Evolutionary conservation across 352 stramenopile species (phyloP), one percentile per base, ranked within the genome.

Genomic region (Peronosclerospora sorghi): DNA sequence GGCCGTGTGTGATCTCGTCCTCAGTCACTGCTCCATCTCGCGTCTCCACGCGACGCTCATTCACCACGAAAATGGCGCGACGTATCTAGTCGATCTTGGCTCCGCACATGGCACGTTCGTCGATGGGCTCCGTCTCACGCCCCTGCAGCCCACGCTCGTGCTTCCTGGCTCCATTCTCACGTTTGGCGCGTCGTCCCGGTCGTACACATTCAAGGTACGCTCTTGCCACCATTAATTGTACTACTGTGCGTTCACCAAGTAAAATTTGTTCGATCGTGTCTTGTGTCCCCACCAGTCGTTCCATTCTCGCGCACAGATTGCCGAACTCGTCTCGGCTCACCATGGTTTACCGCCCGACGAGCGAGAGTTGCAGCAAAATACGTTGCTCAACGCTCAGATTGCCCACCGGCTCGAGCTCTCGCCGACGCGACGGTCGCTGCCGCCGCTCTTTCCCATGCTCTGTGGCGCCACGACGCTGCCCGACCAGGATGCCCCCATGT

Each of bases 1-100:
- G 3, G 67, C 63, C 8, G 73, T 85, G 13, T 88, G 75, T 32
- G 78, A 91, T 23, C 75, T 91, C 17, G 78, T 88, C 26, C 54
- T 91, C 8, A 77, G 74, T 46, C 78, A 91, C 48, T 87, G 76
- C 59, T 91, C 78, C 32, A 84, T 91, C 42, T 91, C 78, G 21
- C 59, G 78, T 44, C 56, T 89, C 13, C 79, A 91, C 34, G 79
- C 79, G 0, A 62, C 65, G 0, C 63, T 91, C 18, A 59, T 91
- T 5, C 76, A 91, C 44, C 79, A 91, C 59, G 41, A 72, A 29
- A 77, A 83, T 36, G 79, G 79, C 20, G 62, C 64, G 27, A 77
- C 69, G 23, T 91, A 91, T 40, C 30, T 91, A 13, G 62, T 91
- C 17, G 79, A 91, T 41, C 47, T 91, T 26, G 68, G 73, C 28